Base-by-base conservation (phyloP, 2,329 filamentous ascomycete genomes). In the Penicillium sp. region DNA sequence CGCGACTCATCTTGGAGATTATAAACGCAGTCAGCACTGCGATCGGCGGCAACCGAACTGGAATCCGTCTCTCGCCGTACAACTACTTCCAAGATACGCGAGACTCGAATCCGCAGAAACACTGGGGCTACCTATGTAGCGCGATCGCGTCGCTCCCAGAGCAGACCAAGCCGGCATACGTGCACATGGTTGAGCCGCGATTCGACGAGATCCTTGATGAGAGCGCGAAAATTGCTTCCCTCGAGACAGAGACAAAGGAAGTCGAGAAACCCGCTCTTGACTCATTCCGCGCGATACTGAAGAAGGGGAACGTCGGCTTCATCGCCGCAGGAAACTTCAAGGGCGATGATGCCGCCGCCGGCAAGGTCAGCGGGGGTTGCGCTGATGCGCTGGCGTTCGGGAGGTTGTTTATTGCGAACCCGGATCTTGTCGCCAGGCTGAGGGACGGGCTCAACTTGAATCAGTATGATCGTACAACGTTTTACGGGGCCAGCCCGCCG, bases 41-140 rank as follows among this genome's bases (percentile, higher is more conserved):
- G 0, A 70, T 75, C 13, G 70, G 73, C n/a, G 71, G 82, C 0
- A 82, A 88, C 1, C 78, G 79, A 13, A 80, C 83, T 2, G 85
- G 81, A 1, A 83, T 90, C 31, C 83, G 88, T 1, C 73, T 91
- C 4, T 85, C 81, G 3, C 89, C 88, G 0, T 90, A 83, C 77
- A 85, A 82, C 54, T 75, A 76, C 0, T 90, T 87, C 76, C 86
- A 90, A 63, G 83, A 82, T 35, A 84, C 71, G 66, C 75, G 76
- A 56, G 80, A 82, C 66, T 79, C 78, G 23, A 76, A 79, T 58
- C 81, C 81, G 2, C 78, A 78, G 60, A 68, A 71, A 31, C 76
- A 82, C 69, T 85, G 83, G 79, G 72, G 76, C 5, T 73, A 80
- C 38, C 70, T 84, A 5, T 83, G 81, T 65, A 69, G 74, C 41